Conservation (phyloP, 2,329 filamentous ascomycete species). For the Neophaeococcomyces aloes region DNA sequence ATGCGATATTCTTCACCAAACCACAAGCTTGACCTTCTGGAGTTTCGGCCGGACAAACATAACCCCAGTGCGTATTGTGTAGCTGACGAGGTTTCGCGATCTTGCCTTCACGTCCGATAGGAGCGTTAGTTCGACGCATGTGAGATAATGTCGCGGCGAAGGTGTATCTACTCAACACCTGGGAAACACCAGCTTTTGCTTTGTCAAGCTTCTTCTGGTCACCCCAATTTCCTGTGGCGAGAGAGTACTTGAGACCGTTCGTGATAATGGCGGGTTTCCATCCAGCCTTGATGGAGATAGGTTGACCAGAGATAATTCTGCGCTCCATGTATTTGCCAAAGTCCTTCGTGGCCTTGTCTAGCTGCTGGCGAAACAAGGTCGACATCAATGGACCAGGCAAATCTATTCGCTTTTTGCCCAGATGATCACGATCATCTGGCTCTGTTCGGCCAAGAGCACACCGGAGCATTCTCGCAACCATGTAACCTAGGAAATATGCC, state of each 20-base stretch:
- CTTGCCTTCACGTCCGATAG: constrained; percentile 94
- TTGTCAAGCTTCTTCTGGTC: constrained; percentile 97
- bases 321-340: constrained; percentile 83
- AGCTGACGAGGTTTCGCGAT: constrained; percentile 95
- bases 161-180: constrained; percentile 95
- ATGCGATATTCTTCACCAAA: constrained; percentile 90
- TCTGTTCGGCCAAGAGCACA: constrained; percentile 87
- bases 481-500: constrained; percentile 96
- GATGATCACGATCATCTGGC: constrained; percentile 95
- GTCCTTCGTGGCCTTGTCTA: constrained; percentile 82
- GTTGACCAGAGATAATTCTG: constrained; percentile 76
- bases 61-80: constrained; percentile 96
- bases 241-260: constrained; percentile 88
- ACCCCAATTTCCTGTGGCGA: constrained; percentile 97
- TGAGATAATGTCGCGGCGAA: constrained; percentile 95
- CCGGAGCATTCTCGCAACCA: constrained; percentile 92
- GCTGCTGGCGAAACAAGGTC: constrained; percentile 89
- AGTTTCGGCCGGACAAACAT: constrained; percentile 94
- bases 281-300: constrained; percentile 83
- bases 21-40: constrained; percentile 97
- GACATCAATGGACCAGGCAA: constrained; percentile 87
- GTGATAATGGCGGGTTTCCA: constrained; percentile 87
- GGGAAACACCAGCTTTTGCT: constrained; percentile 91
- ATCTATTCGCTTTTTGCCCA: constrained; percentile 96
- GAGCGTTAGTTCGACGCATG: constrained; percentile 93